A percentile compares a stretch with the other conserved stretches of the same genome.
Evolutionary conservation across 805 yeast genomes (phyloP).

Genomic region (Danielia oregonensis): DNA sequence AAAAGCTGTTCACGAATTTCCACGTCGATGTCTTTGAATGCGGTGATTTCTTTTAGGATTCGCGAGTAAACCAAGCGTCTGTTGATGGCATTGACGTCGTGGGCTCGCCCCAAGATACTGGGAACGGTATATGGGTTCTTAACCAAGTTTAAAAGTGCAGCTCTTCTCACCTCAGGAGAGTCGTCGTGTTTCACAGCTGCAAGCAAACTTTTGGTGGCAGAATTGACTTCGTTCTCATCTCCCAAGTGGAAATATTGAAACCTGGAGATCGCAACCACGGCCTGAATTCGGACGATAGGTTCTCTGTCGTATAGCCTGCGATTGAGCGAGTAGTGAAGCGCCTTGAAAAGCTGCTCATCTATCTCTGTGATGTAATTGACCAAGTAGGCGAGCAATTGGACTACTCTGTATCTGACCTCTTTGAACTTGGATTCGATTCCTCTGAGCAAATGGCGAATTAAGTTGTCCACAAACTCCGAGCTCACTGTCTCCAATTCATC

Average conservation of each 20-base stretch:
- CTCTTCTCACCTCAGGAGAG: constrained; percentile 84
- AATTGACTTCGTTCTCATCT: constrained; percentile 15
- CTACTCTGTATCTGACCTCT: constrained; percentile 74
- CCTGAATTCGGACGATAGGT: constrained; percentile 74
- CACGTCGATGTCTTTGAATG: constrained; percentile 46
- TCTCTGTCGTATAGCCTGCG: constrained; percentile 74
- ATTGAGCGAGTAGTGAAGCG: constrained; percentile 56
- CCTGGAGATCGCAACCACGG: constrained; percentile 72
- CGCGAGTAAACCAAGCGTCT: constrained; percentile 71
- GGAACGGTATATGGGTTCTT: constrained; percentile 53
- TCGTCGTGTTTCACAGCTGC: constrained; percentile 70
- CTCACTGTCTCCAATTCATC: constrained; percentile 39
- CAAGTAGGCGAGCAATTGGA: constrained; percentile 68
- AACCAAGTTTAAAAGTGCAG: constrained; percentile 69
- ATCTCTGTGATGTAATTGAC: constrained; percentile 73
- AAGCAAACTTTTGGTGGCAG: constrained; percentile 28
- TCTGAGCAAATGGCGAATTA: constrained; percentile 64
- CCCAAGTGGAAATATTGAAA: constrained; percentile 52
- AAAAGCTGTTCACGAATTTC: constrained; percentile 63
- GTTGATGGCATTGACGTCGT: constrained; percentile 70
- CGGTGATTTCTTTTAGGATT: constrained; percentile 63
- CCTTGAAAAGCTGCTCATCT: constrained; percentile 65
- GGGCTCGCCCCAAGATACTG: constrained; percentile 69
- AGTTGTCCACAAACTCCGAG: constrained; percentile 52
- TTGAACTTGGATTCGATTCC: constrained; percentile 78